A percentile compares a stretch with the other conserved stretches of the same genome.
phyloP scores from a whole-genome alignment of 2,329 filamentous ascomycete species.

The Verticillium isaacii region DNA sequence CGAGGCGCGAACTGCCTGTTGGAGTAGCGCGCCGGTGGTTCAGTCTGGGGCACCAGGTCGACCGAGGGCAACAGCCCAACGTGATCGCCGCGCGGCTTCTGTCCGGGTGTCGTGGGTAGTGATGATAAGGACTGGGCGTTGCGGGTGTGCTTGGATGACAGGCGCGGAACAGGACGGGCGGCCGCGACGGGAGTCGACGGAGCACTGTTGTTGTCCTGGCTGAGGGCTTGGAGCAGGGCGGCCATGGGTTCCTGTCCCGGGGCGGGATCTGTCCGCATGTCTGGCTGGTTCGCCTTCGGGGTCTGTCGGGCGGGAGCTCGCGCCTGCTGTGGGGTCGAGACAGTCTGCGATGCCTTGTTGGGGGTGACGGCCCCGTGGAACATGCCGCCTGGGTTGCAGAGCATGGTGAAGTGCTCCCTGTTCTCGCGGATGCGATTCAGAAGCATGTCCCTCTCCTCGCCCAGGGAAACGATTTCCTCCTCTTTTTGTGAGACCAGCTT shows the following conservation, averaged over 20 bases:
- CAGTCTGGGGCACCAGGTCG: slow-evolving; percentile 57
- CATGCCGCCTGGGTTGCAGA: slow-evolving; percentile 70
- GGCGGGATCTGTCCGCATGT: slow-evolving; percentile 36
- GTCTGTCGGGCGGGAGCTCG: slow-evolving; percentile 48
- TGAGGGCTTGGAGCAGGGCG: slow-evolving; percentile 75
- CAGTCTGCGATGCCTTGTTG: slow-evolving; percentile 33
- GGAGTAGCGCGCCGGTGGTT: slow-evolving; percentile 43
- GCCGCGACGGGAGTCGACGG: slow-evolving; percentile 61
- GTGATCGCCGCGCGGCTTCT: slow-evolving; percentile 43
- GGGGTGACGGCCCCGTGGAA: slow-evolving; percentile 61
- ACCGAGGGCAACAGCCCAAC: slow-evolving; percentile 56
- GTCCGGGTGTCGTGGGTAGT: slow-evolving; percentile 69
- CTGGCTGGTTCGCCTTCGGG: slow-evolving; percentile 34
- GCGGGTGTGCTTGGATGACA: slow-evolving; percentile 61
- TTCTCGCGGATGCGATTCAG: slow-evolving; percentile 85
- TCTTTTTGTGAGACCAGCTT: slow-evolving; percentile 74
- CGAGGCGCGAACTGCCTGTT: slow-evolving; percentile 35
- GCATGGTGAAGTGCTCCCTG: slow-evolving; percentile 75
- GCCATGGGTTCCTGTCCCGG: slow-evolving; percentile 65
- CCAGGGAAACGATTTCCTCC: slow-evolving; percentile 63
- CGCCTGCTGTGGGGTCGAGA: slow-evolving; percentile 38
- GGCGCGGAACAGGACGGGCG: slow-evolving; percentile 40
- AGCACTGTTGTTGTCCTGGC: slow-evolving; percentile 70
- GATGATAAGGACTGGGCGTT: slow-evolving; percentile 82
- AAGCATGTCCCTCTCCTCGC: slow-evolving; percentile 72